Evolutionary conservation across 139 green algal genomes (phyloP).

Genomic region (Chlamydomonas sp.): DNA sequence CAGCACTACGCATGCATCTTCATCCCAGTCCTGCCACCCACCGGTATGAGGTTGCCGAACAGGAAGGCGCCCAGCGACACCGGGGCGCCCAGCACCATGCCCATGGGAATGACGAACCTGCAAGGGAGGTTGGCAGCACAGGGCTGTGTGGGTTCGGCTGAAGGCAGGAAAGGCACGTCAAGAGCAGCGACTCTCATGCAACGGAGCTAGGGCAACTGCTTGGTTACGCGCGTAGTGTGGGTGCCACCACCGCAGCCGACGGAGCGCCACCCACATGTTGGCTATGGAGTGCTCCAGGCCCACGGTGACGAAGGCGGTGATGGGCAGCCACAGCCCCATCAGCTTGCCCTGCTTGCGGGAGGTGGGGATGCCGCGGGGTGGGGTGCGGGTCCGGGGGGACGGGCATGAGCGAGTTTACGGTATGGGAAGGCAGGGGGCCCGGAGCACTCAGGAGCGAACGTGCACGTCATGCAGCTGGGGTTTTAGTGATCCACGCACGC

Average conservation of each 20-base stretch:
- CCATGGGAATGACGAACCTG: conserved; percentile 29
- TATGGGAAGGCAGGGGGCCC: no score
- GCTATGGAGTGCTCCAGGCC: conserved; percentile 85
- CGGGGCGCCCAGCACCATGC: conserved; percentile 30
- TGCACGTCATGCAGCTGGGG: no score
- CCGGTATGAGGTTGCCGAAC: conserved; percentile 27
- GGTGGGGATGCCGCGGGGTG: conserved; percentile 68
- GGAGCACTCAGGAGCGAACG: no score
- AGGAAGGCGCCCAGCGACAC: conserved; percentile 9
- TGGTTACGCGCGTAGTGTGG: neutral
- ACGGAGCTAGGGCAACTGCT: neutral
- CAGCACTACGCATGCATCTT: no score
- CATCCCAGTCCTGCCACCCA: neutral
- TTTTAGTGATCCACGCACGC: no score
- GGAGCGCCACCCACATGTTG: conserved; percentile 23
- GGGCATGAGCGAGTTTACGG: no score
- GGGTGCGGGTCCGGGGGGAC: neutral
- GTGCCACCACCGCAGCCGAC: neutral
- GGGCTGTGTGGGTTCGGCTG: neutral
- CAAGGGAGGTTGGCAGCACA: neutral
- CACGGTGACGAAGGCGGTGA: conserved; percentile 83
- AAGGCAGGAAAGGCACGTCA: neutral
- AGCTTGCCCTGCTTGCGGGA: conserved; percentile 73
- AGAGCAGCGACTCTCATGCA: neutral
- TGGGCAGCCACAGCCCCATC: conserved; percentile 75